Conservation (phyloP, 1,139 yeast genomes). For the Pichia inconspicua region DNA sequence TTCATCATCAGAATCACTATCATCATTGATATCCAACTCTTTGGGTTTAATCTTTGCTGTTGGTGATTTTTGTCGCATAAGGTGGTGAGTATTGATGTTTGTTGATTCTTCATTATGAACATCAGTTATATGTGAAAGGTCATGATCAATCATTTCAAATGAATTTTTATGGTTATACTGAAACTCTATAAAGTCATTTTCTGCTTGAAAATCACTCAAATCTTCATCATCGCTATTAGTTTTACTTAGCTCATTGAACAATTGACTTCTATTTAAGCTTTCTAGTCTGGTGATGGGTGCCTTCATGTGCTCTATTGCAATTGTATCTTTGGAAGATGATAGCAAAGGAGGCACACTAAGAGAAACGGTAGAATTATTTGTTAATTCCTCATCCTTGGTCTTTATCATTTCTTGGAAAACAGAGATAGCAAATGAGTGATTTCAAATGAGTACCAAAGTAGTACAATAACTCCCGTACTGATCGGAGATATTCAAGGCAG, state of each 20-base stretch:
- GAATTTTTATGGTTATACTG: constrained; percentile 13
- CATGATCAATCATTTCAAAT: constrained; percentile 14
- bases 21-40: constrained; percentile 13
- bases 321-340: background rate
- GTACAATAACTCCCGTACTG: no score
- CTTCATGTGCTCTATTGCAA: background rate
- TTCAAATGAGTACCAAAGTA: no score
- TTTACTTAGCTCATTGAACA: background rate
- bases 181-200: constrained; percentile 14
- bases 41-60: constrained; percentile 1
- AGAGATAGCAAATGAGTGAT: no score
- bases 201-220: background rate
- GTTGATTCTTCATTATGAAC: background rate
- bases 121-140: constrained; percentile 7
- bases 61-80: background rate
- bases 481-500: no score
- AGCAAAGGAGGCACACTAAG: background rate
- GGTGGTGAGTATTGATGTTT: no score
- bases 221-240: constrained; percentile 4
- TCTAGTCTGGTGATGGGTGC: background rate
- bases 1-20: constrained; percentile 25
- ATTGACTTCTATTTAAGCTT: background rate
- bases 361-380: background rate
- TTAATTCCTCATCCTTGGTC: background rate
- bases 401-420: background rate